Conservation (phyloP, 108 stramenopile genomes). For the Pseudonitzschia delicatissima region DNA sequence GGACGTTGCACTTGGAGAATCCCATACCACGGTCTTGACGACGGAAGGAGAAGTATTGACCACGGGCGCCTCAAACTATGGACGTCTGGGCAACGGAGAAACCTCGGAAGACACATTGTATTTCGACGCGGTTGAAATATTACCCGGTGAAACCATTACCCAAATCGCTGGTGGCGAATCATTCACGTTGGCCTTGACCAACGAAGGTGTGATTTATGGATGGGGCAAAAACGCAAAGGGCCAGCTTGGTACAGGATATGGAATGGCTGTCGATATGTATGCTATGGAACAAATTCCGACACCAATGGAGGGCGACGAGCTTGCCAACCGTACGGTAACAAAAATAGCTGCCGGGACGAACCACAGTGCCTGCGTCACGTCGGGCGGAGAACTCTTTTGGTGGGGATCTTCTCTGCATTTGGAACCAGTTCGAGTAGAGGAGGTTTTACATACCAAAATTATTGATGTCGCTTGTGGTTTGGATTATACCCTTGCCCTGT, state of each 20-base stretch:
- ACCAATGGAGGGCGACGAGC: conserved; percentile 70
- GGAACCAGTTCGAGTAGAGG: conserved; percentile 70
- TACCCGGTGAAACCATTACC: conserved; percentile 39
- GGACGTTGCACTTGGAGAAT: conserved; percentile 71
- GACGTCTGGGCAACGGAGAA: conserved; percentile 78
- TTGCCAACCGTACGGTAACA: conserved; percentile 52
- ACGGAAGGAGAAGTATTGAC: conserved; percentile 85
- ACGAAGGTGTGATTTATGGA: conserved; percentile 68
- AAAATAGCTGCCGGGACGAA: conserved; percentile 75
- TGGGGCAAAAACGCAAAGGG: conserved; percentile 89
- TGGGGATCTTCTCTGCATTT: conserved; percentile 85
- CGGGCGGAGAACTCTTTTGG: conserved; percentile 78
- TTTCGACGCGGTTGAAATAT: conserved; percentile 80
- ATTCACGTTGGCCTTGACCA: conserved; percentile 68
- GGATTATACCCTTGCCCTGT: conserved; percentile 71
- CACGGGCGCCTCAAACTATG: conserved; percentile 71
- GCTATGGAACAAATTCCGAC: conserved; percentile 78
- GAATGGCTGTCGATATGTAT: conserved; percentile 84
- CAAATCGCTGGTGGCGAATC: conserved; percentile 73
- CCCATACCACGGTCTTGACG: conserved; percentile 79
- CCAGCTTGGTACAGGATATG: conserved; percentile 81
- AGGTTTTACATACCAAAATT: conserved; percentile 59
- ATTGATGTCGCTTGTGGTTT: conserved; percentile 74
- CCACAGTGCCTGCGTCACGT: conserved; percentile 87
- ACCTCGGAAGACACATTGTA: conserved; percentile 69